These are phyloP conservation scores for Neofusicoccum laricinum DNA, from an alignment of 2,329 filamentous ascomycete species.

Conservation along the genomic window DNA sequence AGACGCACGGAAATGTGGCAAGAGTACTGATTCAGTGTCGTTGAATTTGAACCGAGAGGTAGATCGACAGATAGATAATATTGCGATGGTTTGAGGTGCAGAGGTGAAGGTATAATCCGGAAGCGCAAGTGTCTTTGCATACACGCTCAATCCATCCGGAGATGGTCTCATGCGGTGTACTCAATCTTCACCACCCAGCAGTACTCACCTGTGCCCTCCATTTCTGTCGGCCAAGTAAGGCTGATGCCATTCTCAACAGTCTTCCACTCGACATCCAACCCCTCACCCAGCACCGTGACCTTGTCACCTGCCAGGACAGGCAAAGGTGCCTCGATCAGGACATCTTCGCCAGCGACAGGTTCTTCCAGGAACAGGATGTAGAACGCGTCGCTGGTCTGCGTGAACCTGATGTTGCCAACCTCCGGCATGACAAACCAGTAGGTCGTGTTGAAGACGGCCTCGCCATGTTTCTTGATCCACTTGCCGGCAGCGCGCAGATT, in stretches of 20 bases:
- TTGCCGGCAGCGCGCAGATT: constrained; percentile 51
- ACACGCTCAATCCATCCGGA: too few relatives aligned
- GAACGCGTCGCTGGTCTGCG: constrained; percentile 52
- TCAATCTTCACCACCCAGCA: constrained; percentile 23
- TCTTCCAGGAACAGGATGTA: constrained; percentile 49
- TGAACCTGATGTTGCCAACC: constrained; percentile 49
- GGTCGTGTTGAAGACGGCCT: constrained; percentile 58
- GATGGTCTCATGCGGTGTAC: constrained; percentile 9
- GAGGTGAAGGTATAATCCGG: too few relatives aligned
- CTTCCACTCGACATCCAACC: constrained; percentile 13
- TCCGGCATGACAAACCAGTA: constrained; percentile 52
- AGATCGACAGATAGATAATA: too few relatives aligned
- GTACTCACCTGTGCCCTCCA: constrained; percentile 16
- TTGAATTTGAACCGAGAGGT: too few relatives aligned
- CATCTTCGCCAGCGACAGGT: constrained; percentile 26
- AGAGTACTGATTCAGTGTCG: too few relatives aligned
- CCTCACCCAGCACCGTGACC: constrained; percentile 44
- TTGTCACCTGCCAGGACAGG: constrained; percentile 48
- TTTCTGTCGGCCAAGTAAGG: constrained; percentile 26
- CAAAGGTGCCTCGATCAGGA: constrained; percentile 44
- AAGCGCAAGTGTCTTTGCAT: too few relatives aligned
- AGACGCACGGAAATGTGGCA: too few relatives aligned
- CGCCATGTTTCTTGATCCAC: constrained; percentile 54
- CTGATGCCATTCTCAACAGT: constrained; percentile 22
- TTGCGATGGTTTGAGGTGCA: too few relatives aligned